Percentiles rank a stretch among this genome's conserved stretches.
phyloP scores from a whole-genome alignment of 768 basidiomycete species.

The Melanogaster broomeanus region DNA sequence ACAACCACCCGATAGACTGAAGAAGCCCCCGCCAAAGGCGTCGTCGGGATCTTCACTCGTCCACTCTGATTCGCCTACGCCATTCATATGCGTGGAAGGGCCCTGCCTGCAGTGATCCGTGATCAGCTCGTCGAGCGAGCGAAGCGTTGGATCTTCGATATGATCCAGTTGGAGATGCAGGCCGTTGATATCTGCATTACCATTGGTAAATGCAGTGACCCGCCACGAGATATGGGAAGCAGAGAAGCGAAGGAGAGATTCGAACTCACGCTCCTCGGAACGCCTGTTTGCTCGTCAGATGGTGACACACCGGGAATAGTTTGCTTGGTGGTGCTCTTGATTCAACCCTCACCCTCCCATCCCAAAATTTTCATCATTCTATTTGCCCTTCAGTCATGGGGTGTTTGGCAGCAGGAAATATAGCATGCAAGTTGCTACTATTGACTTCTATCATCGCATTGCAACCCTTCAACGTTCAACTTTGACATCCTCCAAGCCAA shows the following conservation, averaged over 20 bases:
- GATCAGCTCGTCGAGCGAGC: slow-evolving; percentile 35
- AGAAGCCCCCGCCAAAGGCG: slow-evolving; percentile 2
- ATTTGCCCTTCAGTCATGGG: too few species aligned
- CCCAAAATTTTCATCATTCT: too few species aligned
- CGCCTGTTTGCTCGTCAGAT: slow-evolving; percentile 18
- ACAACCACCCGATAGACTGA: slow-evolving; percentile 30
- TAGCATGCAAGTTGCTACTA: too few species aligned
- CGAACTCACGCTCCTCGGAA: slow-evolving; percentile 26
- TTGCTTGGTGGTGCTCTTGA: too few species aligned
- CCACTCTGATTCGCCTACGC: slow-evolving; percentile 31
- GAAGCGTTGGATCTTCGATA: slow-evolving; percentile 27
- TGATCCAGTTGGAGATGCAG: slow-evolving; percentile 27
- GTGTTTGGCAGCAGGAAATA: too few species aligned
- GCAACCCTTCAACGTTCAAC: too few species aligned
- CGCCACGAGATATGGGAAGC: slow-evolving; percentile 21
- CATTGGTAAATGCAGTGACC: slow-evolving; percentile 31
- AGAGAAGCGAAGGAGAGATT: slow-evolving; percentile 23
- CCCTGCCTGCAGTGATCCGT: slow-evolving; percentile 35
- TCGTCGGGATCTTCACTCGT: slow-evolving; percentile 18
- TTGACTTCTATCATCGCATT: too few species aligned
- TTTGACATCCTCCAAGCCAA: too few species aligned
- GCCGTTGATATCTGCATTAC: slow-evolving; percentile 28
- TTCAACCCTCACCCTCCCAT: too few species aligned
- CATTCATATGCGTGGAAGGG: slow-evolving; percentile 30
- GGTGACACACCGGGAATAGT: not conserved